Evolutionary conservation across 441 rosid species (phyloP).

Genomic region (Breynia disticha): DNA sequence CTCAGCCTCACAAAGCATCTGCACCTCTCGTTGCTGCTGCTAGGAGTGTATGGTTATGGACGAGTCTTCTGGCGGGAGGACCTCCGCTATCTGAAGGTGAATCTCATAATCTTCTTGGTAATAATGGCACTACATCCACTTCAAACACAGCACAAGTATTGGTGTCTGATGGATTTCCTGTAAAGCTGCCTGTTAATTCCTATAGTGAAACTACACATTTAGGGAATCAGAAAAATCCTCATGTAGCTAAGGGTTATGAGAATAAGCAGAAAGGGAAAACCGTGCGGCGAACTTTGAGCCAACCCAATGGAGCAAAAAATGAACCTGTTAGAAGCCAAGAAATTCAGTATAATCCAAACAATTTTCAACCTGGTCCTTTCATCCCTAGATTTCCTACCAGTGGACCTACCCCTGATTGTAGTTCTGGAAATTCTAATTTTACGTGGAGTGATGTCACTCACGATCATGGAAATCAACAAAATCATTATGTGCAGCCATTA

Average conservation of each 20-base stretch:
- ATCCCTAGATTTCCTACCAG: conserved; percentile 13
- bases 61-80: conserved; percentile 63
- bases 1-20: conserved; percentile 75
- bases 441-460: conserved; percentile 18
- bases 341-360: conserved; percentile 15
- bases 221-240: conserved; percentile 20
- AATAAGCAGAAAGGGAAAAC: conserved; percentile 19
- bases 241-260: neutral
- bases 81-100: conserved; percentile 46
- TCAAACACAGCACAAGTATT: conserved; percentile 19
- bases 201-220: conserved; percentile 10
- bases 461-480: conserved; percentile 14
- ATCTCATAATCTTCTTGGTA: conserved; percentile 22
- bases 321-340: conserved; percentile 16
- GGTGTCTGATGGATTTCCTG: conserved; percentile 9
- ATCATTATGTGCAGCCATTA: conserved; percentile 19
- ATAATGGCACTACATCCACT: conserved; percentile 12
- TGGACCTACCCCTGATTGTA: conserved; percentile 18
- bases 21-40: conserved; percentile 80
- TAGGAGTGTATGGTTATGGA: conserved; percentile 85
- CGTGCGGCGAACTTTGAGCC: conserved; percentile 8
- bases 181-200: conserved; percentile 16
- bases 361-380: conserved; percentile 17
- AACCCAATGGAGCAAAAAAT: conserved; percentile 16
- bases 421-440: conserved; percentile 26